A percentile compares a stretch with the other conserved stretches of the same genome.
Evolutionary conservation across 2,329 filamentous ascomycete species (phyloP).

Genomic region (Zasmidium cellare): DNA sequence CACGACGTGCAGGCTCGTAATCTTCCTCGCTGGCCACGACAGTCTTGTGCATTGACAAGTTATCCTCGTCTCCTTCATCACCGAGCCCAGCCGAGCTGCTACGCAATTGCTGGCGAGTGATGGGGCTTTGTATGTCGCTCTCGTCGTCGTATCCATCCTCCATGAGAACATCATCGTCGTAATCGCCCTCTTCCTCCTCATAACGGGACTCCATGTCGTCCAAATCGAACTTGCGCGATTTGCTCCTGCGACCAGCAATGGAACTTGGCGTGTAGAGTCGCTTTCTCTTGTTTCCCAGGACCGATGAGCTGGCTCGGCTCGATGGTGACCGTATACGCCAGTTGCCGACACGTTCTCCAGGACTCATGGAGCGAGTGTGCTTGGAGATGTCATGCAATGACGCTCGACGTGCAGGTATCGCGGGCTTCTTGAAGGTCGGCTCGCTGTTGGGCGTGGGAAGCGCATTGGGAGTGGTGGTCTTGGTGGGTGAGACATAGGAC

Average conservation of each 20-base stretch:
- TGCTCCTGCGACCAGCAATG: constrained; percentile 15
- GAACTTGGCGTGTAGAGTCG: constrained; percentile 17
- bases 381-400: constrained; percentile 20
- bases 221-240: constrained; percentile 21
- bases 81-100: constrained; percentile 7
- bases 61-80: constrained; percentile 14
- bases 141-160: constrained; percentile 5
- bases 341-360: constrained; percentile 27
- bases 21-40: constrained; percentile 34
- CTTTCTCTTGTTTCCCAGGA: constrained; percentile 22
- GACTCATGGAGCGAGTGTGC: constrained; percentile 35
- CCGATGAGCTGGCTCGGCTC: constrained; percentile 9
- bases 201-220: constrained; percentile 8
- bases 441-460: constrained; percentile 12
- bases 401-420: constrained; percentile 3
- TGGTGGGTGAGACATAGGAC: constrained; percentile 45
- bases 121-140: background rate
- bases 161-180: background rate
- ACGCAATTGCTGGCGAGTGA: background rate
- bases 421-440: constrained; percentile 35
- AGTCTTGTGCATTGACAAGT: constrained; percentile 32
- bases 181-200: constrained; percentile 9
- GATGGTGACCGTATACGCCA: constrained; percentile 21
- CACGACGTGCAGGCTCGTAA: constrained; percentile 15
- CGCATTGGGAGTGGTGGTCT: constrained; percentile 33